phyloP scores from a whole-genome alignment of 2,329 filamentous ascomycete species.

The Pyrenophora tritici-repentis region DNA sequence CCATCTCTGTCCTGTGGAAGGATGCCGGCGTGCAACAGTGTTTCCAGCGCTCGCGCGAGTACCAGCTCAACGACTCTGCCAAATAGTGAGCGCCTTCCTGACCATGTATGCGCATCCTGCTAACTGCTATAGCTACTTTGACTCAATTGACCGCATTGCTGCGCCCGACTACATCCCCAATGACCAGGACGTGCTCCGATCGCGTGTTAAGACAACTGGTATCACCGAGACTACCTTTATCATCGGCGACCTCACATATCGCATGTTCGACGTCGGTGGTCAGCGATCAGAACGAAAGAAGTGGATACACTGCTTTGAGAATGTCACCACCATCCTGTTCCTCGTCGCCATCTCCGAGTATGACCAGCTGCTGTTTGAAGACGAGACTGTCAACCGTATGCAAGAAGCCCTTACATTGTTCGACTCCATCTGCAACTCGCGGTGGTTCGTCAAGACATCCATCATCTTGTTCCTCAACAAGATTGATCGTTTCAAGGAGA shows the following conservation, averaged over 20 bases:
- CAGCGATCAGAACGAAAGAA: slow-evolving; percentile 94
- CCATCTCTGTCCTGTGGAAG: slow-evolving; percentile 91
- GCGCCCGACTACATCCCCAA: slow-evolving; percentile 92
- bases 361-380: slow-evolving; percentile 93
- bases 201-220: slow-evolving; percentile 96
- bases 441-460: slow-evolving; percentile 74
- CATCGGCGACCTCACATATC: slow-evolving; percentile 90
- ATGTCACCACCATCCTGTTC: slow-evolving; percentile 96
- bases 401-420: slow-evolving; percentile 73
- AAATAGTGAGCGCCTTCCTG: slow-evolving; percentile 74
- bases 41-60: slow-evolving; percentile 93
- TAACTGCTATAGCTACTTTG: slow-evolving; percentile 75
- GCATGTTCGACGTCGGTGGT: slow-evolving; percentile 95
- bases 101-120: slow-evolving; percentile 11
- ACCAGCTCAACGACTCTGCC: slow-evolving; percentile 94
- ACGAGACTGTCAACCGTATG: slow-evolving; percentile 84
- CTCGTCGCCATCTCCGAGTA: slow-evolving; percentile 96
- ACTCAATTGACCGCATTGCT: slow-evolving; percentile 89
- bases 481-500: slow-evolving; percentile 77
- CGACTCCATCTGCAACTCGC: slow-evolving; percentile 73
- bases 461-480: slow-evolving; percentile 78
- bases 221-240: slow-evolving; percentile 97
- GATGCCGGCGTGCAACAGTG: slow-evolving; percentile 91
- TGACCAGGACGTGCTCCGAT: slow-evolving; percentile 92
- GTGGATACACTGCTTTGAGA: slow-evolving; percentile 94